phyloP scores from a whole-genome alignment of 768 basidiomycete species.

The Pleurotus cornucopiae region DNA sequence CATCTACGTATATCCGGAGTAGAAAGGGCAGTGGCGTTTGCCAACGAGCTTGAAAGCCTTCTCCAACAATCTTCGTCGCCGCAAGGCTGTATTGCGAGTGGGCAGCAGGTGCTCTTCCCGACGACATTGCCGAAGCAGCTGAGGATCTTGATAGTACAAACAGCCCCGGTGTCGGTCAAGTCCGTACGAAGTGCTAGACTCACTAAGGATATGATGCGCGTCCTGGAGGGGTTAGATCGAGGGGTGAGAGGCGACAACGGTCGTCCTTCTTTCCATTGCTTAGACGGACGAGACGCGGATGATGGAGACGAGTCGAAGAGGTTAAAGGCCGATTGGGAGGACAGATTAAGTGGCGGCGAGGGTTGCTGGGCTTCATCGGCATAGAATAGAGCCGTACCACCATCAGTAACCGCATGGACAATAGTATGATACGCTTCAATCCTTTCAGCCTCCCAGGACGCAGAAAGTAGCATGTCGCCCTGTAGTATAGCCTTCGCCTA shows the following conservation, averaged over 20 bases:
- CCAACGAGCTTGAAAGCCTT: constrained; percentile 1
- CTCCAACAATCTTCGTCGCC: constrained; percentile 10
- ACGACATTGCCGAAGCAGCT: constrained; percentile 22
- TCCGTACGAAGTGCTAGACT: constrained; percentile 14
- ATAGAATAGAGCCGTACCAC: too few relatives aligned
- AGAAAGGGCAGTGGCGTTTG: too few relatives aligned
- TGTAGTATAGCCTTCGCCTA: too few relatives aligned
- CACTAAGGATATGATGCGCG: constrained; percentile 25
- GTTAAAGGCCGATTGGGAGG: constrained; percentile 18
- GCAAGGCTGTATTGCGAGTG: too few relatives aligned
- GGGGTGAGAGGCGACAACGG: not conserved
- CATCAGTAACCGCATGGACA: too few relatives aligned
- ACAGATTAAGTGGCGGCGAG: constrained; percentile 12
- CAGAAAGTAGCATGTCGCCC: too few relatives aligned
- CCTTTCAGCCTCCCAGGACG: too few relatives aligned
- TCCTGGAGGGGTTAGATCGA: constrained; percentile 14
- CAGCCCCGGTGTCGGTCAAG: constrained; percentile 18
- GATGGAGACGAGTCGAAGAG: constrained; percentile 1
- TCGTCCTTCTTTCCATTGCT: not conserved
- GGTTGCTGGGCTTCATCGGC: constrained; percentile 10
- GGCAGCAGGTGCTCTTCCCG: constrained; percentile 13
- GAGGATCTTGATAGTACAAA: constrained; percentile 22
- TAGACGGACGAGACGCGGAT: not conserved
- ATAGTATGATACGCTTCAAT: too few relatives aligned
- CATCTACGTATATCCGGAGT: too few relatives aligned